A percentile compares a stretch with the other conserved stretches of the same genome.
Evolutionary conservation across 441 rosid species (phyloP).

Genomic region (Metrosideros polymorpha): DNA sequence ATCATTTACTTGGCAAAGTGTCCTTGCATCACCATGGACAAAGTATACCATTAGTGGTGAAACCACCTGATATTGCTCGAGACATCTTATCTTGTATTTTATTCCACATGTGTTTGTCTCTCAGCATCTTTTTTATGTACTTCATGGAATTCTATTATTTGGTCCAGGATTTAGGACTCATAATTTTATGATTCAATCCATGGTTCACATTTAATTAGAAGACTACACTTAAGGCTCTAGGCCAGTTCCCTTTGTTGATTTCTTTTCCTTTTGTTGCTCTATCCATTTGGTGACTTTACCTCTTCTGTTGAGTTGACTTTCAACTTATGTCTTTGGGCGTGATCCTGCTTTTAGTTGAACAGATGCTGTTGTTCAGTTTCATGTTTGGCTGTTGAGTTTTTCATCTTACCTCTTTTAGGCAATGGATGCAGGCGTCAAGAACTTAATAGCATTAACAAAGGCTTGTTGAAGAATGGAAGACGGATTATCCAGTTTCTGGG

Average conservation of each 20-base stretch:
- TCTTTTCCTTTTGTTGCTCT: neutral
- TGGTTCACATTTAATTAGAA: neutral
- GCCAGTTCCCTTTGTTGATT: neutral
- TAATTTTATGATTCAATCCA: neutral
- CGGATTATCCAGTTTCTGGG: constrained; percentile 87
- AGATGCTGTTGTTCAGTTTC: neutral
- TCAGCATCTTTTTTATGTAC: neutral
- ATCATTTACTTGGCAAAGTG: neutral
- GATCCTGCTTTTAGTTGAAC: neutral
- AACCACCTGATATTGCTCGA: neutral
- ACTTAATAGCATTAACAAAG: neutral
- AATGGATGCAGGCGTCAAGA: neutral
- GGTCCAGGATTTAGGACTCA: neutral
- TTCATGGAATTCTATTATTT: neutral
- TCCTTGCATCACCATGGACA: neutral
- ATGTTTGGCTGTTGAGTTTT: neutral
- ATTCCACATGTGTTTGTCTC: neutral
- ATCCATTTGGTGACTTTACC: neutral
- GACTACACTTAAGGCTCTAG: neutral
- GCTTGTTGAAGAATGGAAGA: constrained; percentile 44
- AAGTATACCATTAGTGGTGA: neutral
- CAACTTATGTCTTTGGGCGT: neutral
- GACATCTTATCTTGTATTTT: neutral
- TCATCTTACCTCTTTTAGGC: neutral
- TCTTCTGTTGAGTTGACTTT: neutral